Evolutionary conservation across 192 early-diverging fungal species (phyloP), one percentile per base, ranked within the genome.

Genomic region (Coemansia javaensis): DNA sequence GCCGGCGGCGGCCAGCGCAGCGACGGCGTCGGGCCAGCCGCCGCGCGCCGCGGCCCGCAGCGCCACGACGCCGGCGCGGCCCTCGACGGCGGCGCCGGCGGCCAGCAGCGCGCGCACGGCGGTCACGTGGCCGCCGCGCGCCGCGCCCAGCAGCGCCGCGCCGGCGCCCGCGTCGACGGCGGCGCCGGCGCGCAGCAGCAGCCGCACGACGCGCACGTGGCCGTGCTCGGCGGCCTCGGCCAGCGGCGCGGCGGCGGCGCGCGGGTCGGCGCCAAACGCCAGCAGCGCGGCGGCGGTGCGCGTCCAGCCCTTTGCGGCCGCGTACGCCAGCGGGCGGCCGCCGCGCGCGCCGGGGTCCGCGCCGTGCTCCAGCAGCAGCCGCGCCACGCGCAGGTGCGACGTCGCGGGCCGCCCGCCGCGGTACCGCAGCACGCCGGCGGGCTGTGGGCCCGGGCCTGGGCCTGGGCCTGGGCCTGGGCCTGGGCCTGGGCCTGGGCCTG

Each of bases 1-100:
- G 14, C 75, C 69, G 2, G 59, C 59, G 7, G 35, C 40, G 16
- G 63, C 41, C 12, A 77, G 69, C 58, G 54, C 28, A 77, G 44
- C 16, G 71, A 72, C 50, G 1, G 54, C 50, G 2, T 40, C 48
- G 9, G 46, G 30, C 13, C 69, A 66, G 4, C 68, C 68, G 1
- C 49, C 59, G 0, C 50, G 56, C 17, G 61, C 59, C 6, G 68
- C 68, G n/a, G 44, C 38, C 13, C 44, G 50, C 32, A 72, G 44
- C 28, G 65, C 36, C n/a, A 38, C 39, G 6, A 47, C 47, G 16
- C 38, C 15, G n/a, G 41, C 63, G 33, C 28, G n/a, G n/a, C 22
- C 40, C 10, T 15, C 7, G 7, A 25, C 40, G 20, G 11, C 40
- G 8, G 59, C 50, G 0, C 66, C 66, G 10, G 37, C 30, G 1